Percentiles rank a stretch among this genome's conserved stretches.
These are phyloP conservation scores for Cucumis variabilis DNA, from an alignment of 331 rosid genomes.

Conservation along the genomic window DNA sequence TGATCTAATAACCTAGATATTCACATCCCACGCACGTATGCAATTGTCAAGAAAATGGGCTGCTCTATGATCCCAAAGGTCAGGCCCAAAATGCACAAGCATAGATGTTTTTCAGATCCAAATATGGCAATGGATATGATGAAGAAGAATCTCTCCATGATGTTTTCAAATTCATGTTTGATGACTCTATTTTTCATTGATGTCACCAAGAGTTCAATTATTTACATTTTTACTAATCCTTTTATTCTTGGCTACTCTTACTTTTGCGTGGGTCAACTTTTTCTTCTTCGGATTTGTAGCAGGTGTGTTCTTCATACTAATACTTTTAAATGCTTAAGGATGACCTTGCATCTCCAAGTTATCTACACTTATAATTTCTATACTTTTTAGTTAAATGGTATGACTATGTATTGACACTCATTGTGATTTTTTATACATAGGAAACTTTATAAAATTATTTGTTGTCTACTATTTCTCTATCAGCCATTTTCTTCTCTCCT, in stretches of 20 bases:
- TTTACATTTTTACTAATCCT: neutral
- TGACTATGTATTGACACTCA: neutral
- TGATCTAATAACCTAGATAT: neutral
- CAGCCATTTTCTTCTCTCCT: neutral
- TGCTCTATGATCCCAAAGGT: slow-evolving; percentile 88
- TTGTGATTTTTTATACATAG: neutral
- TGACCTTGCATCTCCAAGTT: neutral
- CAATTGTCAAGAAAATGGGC: slow-evolving; percentile 77
- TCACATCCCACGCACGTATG: neutral
- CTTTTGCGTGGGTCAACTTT: slow-evolving; percentile 56
- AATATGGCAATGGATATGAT: slow-evolving; percentile 99
- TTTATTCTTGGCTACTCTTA: slow-evolving; percentile 63
- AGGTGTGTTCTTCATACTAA: slow-evolving; percentile 56
- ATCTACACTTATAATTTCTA: neutral
- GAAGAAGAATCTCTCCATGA: slow-evolving; percentile 99
- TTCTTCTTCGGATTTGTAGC: slow-evolving; percentile 93
- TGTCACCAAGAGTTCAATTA: neutral
- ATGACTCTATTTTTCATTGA: neutral
- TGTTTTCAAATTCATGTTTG: slow-evolving; percentile 29
- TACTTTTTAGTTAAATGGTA: neutral
- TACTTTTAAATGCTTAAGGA: neutral
- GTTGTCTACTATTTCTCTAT: neutral
- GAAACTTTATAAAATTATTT: neutral
- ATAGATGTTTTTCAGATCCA: slow-evolving; percentile 96
- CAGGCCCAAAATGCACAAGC: slow-evolving; percentile 91